Conservation (phyloP, 2,329 filamentous ascomycete species). For the Xylaria sp. region DNA sequence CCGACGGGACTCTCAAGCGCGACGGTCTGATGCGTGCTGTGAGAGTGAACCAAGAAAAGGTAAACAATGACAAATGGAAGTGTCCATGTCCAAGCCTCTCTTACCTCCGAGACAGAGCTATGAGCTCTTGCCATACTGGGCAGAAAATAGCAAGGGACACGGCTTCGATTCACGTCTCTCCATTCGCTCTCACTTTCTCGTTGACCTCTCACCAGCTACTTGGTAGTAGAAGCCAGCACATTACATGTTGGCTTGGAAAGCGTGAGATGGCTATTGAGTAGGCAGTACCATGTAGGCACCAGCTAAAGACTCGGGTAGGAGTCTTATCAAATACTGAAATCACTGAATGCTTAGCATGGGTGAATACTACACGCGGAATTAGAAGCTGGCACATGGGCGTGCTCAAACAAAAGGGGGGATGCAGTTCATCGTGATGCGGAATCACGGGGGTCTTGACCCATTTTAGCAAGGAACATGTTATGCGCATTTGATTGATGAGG, state of each 20-base stretch:
- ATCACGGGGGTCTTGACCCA: background rate
- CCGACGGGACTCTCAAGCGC: background rate
- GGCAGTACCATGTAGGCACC: too few species aligned
- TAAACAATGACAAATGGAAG: background rate
- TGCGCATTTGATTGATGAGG: conserved; percentile 4
- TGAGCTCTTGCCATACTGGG: background rate
- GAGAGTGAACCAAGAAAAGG: background rate
- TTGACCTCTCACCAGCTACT: too few species aligned
- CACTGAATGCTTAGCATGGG: background rate
- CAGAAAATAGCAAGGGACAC: background rate
- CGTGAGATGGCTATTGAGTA: too few species aligned
- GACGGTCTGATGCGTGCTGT: background rate
- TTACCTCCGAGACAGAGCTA: background rate
- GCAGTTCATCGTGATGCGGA: conserved; percentile 5
- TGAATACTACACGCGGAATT: background rate
- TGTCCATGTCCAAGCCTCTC: background rate
- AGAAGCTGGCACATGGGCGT: background rate
- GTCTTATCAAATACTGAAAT: background rate
- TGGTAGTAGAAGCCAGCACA: too few species aligned
- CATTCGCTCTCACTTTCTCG: too few species aligned
- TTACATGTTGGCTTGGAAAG: too few species aligned
- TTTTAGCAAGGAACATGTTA: background rate
- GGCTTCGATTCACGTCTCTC: background rate
- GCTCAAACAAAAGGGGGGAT: conserved; percentile 9
- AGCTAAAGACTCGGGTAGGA: background rate